Evolutionary conservation across 441 rosid species (phyloP).

Genomic region (Melastoma candidum): DNA sequence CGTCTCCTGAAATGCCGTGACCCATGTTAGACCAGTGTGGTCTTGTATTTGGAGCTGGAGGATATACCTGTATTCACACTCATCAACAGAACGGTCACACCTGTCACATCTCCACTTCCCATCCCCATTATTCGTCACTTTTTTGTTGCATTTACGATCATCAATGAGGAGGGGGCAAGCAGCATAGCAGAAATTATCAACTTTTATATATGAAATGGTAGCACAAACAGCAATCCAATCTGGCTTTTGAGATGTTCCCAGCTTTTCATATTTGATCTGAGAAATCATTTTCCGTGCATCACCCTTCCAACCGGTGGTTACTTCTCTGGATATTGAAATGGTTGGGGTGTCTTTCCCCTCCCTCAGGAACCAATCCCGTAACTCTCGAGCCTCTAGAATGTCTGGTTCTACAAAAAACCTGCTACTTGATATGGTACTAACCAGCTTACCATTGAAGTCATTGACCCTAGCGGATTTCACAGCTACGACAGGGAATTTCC

Average conservation of each 20-base stretch:
- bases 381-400: slow-evolving; percentile 47
- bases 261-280: slow-evolving; percentile 81
- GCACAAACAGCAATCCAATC: slow-evolving; percentile 80
- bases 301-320: slow-evolving; percentile 30
- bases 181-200: slow-evolving; percentile 84
- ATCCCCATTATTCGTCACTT: slow-evolving; percentile 83
- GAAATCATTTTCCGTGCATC: slow-evolving; percentile 59
- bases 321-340: slow-evolving; percentile 69
- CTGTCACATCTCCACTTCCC: slow-evolving; percentile 84
- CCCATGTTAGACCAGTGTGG: slow-evolving; percentile 84
- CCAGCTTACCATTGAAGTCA: slow-evolving; percentile 75
- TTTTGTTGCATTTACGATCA: slow-evolving; percentile 76
- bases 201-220: slow-evolving; percentile 49
- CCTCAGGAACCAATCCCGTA: slow-evolving; percentile 69
- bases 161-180: slow-evolving; percentile 79
- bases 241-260: slow-evolving; percentile 88
- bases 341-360: slow-evolving; percentile 55
- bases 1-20: slow-evolving; percentile 78
- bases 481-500: slow-evolving; percentile 63
- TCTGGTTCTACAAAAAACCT: slow-evolving; percentile 72
- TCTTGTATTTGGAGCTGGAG: slow-evolving; percentile 89
- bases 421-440: slow-evolving; percentile 69
- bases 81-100: slow-evolving; percentile 61
- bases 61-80: slow-evolving; percentile 77
- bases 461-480: slow-evolving; percentile 62